Evolutionary conservation across 1,284 basidiomycete genomes (phyloP).

Genomic region (Tranzscheliella williamsii): DNA sequence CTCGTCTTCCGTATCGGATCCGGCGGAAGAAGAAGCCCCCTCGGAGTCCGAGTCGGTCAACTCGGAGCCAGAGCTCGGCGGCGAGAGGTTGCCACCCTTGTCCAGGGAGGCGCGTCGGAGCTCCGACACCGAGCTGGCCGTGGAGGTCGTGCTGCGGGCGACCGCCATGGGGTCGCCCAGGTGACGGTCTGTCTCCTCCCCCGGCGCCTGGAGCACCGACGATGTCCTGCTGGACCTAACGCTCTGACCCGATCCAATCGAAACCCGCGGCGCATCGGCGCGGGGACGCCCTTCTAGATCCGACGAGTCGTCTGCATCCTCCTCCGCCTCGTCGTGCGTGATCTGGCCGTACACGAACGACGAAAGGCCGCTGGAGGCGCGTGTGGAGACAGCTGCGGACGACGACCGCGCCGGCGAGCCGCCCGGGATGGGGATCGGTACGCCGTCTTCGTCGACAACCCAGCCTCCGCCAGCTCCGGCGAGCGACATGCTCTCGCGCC

Average conservation of each 20-base stretch:
- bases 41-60: slow-evolving; percentile 14
- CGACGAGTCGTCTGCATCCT: slow-evolving; percentile 47
- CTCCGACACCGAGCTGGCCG: slow-evolving; percentile 34
- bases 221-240: slow-evolving; percentile 58
- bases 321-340: slow-evolving; percentile 61
- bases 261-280: not conserved
- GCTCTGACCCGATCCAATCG: not conserved
- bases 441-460: slow-evolving; percentile 59
- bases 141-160: slow-evolving; percentile 26
- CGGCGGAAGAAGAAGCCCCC: slow-evolving; percentile 4
- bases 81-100: no score
- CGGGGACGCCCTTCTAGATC: slow-evolving; percentile 23
- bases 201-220: slow-evolving; percentile 24
- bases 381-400: slow-evolving; percentile 32
- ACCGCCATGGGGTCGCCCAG: slow-evolving; percentile 43
- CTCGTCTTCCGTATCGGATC: slow-evolving; percentile 24
- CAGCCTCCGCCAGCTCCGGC: slow-evolving; percentile 30
- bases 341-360: slow-evolving; percentile 61
- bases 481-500: slow-evolving; percentile 66
- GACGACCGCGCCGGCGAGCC: slow-evolving; percentile 14
- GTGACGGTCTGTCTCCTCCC: slow-evolving; percentile 45
- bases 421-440: slow-evolving; percentile 47
- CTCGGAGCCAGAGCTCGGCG: slow-evolving; percentile 42
- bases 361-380: slow-evolving; percentile 38
- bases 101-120: slow-evolving; percentile 21